Evolutionary conservation across 2,329 filamentous ascomycete genomes (phyloP).

Genomic region (Gaeumannomyces tritici): DNA sequence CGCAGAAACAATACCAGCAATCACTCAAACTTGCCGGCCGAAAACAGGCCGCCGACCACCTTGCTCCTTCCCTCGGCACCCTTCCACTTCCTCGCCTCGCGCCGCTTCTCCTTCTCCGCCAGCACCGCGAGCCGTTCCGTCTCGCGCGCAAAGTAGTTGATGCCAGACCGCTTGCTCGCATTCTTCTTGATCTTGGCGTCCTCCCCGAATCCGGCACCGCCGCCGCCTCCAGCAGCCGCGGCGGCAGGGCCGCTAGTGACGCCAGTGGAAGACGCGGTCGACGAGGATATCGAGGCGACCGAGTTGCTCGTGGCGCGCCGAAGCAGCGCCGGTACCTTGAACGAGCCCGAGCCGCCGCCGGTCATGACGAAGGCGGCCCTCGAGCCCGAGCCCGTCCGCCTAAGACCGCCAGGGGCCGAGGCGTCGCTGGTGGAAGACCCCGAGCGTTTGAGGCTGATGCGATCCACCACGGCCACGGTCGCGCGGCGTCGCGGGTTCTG

Average conservation of each 20-base stretch:
- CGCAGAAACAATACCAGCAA: neutral
- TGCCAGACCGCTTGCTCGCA: conserved; percentile 49
- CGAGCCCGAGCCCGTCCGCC: conserved; percentile 11
- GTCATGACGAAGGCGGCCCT: conserved; percentile 47
- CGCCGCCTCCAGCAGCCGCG: neutral
- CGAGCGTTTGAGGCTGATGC: conserved; percentile 58
- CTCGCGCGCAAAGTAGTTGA: conserved; percentile 51
- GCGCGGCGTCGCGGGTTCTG: conserved; percentile 26
- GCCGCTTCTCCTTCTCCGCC: conserved; percentile 45
- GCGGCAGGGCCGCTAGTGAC: conserved; percentile 15
- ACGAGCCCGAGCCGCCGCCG: conserved; percentile 29
- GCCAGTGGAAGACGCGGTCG: conserved; percentile 20
- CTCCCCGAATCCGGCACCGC: conserved; percentile 14
- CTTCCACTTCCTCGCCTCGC: conserved; percentile 48
- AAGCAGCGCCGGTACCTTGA: conserved; percentile 63
- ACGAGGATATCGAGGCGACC: conserved; percentile 24
- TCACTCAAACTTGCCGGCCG: conserved; percentile 43
- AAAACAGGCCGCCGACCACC: conserved; percentile 49
- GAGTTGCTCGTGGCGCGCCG: conserved; percentile 65
- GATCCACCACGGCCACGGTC: conserved; percentile 67
- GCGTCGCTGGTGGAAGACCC: conserved; percentile 13
- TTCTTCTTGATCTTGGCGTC: conserved; percentile 37
- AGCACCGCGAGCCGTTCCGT: conserved; percentile 45
- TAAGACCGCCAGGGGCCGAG: conserved; percentile 17
- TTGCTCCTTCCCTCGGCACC: conserved; percentile 47